phyloP scores from a whole-genome alignment of 78 protist species.

The Chrysochromulina tobinii region DNA sequence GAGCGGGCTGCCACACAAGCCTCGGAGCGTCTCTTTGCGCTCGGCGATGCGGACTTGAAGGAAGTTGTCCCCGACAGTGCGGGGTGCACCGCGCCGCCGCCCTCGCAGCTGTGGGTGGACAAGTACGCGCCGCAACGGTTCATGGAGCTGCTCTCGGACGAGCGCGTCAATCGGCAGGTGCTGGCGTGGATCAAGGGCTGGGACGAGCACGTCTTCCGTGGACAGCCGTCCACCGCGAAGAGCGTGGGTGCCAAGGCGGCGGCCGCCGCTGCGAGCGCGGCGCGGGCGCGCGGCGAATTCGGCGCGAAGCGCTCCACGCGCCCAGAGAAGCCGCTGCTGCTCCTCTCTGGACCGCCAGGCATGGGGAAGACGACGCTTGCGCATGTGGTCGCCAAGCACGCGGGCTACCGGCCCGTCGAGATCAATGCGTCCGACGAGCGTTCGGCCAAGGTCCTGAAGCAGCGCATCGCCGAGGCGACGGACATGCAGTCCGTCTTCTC shows the following conservation, averaged over 20 bases:
- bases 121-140: constrained; percentile 48
- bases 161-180: constrained; percentile 32
- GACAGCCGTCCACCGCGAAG: too few species aligned
- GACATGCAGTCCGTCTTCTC: constrained; percentile 48
- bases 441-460: constrained; percentile 1
- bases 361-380: constrained; percentile 92
- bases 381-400: constrained; percentile 74
- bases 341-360: constrained; percentile 89
- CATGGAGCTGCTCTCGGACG: constrained; percentile 59
- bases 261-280: neutral
- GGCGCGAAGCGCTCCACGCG: too few species aligned
- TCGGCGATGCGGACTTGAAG: too few species aligned
- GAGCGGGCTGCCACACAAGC: too few species aligned
- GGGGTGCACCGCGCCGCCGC: too few species aligned
- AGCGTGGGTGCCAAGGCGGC: neutral
- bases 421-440: constrained; percentile 51
- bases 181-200: constrained; percentile 63
- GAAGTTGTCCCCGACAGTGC: too few species aligned
- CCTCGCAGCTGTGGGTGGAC: constrained; percentile 51
- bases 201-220: constrained; percentile 58
- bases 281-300: too few species aligned
- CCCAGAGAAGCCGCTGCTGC: constrained; percentile 24
- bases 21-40: too few species aligned
- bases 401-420: constrained; percentile 57
- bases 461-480: constrained; percentile 35